Percentiles rank a stretch among this genome's conserved stretches.
These are phyloP conservation scores for Capsella bursapastoris DNA, from an alignment of 345 rosid species.

Conservation along the genomic window DNA sequence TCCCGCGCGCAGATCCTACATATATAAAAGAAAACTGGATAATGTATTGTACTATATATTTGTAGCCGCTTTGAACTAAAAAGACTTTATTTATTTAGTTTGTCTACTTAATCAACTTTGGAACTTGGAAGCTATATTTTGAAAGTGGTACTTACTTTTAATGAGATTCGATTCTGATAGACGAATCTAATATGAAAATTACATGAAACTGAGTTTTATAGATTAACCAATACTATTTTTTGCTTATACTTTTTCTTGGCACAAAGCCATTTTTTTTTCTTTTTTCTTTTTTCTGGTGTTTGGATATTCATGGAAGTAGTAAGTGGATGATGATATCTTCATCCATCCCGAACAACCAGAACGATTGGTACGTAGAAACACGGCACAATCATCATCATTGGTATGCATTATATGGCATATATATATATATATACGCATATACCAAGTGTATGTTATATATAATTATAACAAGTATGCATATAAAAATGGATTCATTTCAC, in stretches of 20 bases:
- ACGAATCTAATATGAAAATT: slow-evolving; percentile 19
- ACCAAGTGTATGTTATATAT: no score
- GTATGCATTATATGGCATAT: slow-evolving; percentile 7
- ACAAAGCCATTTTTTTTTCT: not conserved
- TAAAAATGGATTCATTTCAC: no score
- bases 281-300: no score
- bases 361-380: slow-evolving; percentile 20
- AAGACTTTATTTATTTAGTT: not conserved
- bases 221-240: not conserved
- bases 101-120: not conserved
- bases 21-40: not conserved
- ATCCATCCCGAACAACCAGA: not conserved
- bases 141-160: not conserved
- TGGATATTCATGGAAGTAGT: no score
- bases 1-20: slow-evolving; percentile 25
- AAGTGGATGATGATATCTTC: slow-evolving; percentile 24
- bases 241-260: not conserved
- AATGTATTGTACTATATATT: not conserved
- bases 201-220: not conserved
- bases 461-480: no score
- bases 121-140: not conserved
- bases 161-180: slow-evolving; percentile 7
- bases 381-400: slow-evolving; percentile 17
- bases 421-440: no score
- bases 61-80: no score